Evolutionary conservation across 768 basidiomycete genomes (phyloP).

Genomic region (Mycena belliarum): DNA sequence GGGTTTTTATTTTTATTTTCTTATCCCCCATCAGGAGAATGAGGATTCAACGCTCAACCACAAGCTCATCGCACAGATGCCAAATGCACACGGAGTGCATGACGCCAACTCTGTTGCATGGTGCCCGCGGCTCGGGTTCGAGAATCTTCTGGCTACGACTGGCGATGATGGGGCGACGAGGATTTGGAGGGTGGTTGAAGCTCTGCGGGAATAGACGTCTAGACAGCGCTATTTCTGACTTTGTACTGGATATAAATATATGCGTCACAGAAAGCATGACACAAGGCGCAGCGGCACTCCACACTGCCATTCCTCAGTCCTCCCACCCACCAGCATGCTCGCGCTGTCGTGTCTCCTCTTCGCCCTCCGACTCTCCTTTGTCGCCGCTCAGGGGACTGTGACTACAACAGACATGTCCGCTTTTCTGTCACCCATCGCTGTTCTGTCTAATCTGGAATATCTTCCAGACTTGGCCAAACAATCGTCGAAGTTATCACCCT

Average conservation of each 20-base stretch:
- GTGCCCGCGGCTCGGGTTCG: constrained; percentile 69
- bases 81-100: constrained; percentile 74
- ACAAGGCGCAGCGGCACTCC: no score
- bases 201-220: no score
- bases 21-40: constrained; percentile 26
- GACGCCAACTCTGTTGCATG: constrained; percentile 88
- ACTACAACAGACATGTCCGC: constrained; percentile 15
- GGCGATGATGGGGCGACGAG: constrained; percentile 84
- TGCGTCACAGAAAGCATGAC: no score
- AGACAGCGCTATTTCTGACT: no score
- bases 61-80: constrained; percentile 56
- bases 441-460: not conserved
- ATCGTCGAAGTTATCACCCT: constrained; percentile 9
- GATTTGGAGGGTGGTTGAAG: constrained; percentile 86
- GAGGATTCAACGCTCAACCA: constrained; percentile 32
- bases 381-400: constrained; percentile 5
- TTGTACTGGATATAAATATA: no score
- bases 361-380: constrained; percentile 8
- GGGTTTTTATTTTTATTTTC: not conserved
- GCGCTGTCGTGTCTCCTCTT: not conserved
- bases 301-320: no score
- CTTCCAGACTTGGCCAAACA: constrained; percentile 6
- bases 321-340: no score
- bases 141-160: constrained; percentile 73
- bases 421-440: not conserved